phyloP scores from a whole-genome alignment of 441 rosid genomes.

The Melastoma candidum region DNA sequence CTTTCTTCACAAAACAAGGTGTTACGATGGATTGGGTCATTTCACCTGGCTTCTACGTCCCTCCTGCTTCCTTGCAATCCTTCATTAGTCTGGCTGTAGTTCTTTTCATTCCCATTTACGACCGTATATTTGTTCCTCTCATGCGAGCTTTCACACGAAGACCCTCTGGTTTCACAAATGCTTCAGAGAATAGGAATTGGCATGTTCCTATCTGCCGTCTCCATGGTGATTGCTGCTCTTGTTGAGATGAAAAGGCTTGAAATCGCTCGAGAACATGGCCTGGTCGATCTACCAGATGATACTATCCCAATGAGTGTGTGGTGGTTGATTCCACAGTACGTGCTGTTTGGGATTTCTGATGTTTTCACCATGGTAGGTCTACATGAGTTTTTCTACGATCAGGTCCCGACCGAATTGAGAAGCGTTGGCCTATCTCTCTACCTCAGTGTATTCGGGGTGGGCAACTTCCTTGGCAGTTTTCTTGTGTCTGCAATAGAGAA shows the following conservation, averaged over 20 bases:
- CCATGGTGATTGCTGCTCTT: slow-evolving; percentile 18
- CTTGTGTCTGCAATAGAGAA: slow-evolving; percentile 17
- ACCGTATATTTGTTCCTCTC: slow-evolving; percentile 46
- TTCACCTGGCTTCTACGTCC: slow-evolving; percentile 23
- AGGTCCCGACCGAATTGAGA: slow-evolving; percentile 21
- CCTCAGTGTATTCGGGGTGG: slow-evolving; percentile 19
- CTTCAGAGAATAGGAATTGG: slow-evolving; percentile 43
- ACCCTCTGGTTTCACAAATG: slow-evolving; percentile 49
- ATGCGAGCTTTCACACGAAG: slow-evolving; percentile 35
- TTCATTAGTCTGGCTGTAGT: slow-evolving; percentile 34
- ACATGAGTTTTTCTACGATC: slow-evolving; percentile 25
- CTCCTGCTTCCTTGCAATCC: slow-evolving; percentile 60
- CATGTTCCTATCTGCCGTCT: slow-evolving; percentile 15
- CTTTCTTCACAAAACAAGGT: slow-evolving; percentile 73
- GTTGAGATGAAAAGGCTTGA: slow-evolving; percentile 18
- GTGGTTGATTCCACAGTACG: slow-evolving; percentile 25
- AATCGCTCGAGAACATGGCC: slow-evolving; percentile 15
- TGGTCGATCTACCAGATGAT: slow-evolving; percentile 14
- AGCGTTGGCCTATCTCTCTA: slow-evolving; percentile 21
- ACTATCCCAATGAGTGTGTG: slow-evolving; percentile 23
- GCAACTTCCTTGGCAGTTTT: slow-evolving; percentile 22
- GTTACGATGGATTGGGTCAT: slow-evolving; percentile 60
- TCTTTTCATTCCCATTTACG: slow-evolving; percentile 48
- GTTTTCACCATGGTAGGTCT: slow-evolving; percentile 26
- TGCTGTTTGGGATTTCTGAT: slow-evolving; percentile 18